These are phyloP conservation scores for Curvularia hawaiiensis DNA, from an alignment of 2,329 filamentous ascomycete species.

Conservation along the genomic window DNA sequence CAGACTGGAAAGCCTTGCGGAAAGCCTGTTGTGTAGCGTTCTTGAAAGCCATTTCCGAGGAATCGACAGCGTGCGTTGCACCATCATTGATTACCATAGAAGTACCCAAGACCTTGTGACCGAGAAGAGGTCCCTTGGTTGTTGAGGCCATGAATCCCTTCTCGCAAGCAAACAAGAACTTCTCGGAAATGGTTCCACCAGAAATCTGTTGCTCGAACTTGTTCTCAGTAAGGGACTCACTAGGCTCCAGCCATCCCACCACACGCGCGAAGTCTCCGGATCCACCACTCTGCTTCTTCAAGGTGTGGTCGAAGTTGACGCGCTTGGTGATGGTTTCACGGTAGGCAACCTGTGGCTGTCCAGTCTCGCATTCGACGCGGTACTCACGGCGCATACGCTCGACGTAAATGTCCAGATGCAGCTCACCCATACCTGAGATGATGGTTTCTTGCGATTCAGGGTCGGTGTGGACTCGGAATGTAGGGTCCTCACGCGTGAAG, in stretches of 20 bases:
- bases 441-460: slow-evolving; percentile 94
- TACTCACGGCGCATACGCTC: slow-evolving; percentile 97
- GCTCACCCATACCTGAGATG: slow-evolving; percentile 97
- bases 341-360: slow-evolving; percentile 95
- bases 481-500: slow-evolving; percentile 97
- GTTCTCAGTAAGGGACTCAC: slow-evolving; percentile 73
- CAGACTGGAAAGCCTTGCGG: slow-evolving; percentile 86
- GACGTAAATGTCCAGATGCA: slow-evolving; percentile 96
- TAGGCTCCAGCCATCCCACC: slow-evolving; percentile 88
- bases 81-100: slow-evolving; percentile 95
- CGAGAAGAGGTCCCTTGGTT: slow-evolving; percentile 86
- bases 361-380: slow-evolving; percentile 93
- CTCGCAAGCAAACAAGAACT: slow-evolving; percentile 91
- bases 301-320: slow-evolving; percentile 86
- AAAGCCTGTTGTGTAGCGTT: slow-evolving; percentile 95
- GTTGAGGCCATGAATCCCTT: slow-evolving; percentile 90
- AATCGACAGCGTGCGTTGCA: slow-evolving; percentile 96
- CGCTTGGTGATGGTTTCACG: slow-evolving; percentile 85
- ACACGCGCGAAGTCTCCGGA: slow-evolving; percentile 96
- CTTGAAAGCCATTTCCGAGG: slow-evolving; percentile 95
- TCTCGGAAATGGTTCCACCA: slow-evolving; percentile 91
- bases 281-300: slow-evolving; percentile 95
- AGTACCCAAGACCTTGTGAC: slow-evolving; percentile 88
- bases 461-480: slow-evolving; percentile 94
- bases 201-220: slow-evolving; percentile 85